Base-by-base conservation (phyloP, 371 early-diverging fungal species). In the Conidiobolus coronatus region DNA sequence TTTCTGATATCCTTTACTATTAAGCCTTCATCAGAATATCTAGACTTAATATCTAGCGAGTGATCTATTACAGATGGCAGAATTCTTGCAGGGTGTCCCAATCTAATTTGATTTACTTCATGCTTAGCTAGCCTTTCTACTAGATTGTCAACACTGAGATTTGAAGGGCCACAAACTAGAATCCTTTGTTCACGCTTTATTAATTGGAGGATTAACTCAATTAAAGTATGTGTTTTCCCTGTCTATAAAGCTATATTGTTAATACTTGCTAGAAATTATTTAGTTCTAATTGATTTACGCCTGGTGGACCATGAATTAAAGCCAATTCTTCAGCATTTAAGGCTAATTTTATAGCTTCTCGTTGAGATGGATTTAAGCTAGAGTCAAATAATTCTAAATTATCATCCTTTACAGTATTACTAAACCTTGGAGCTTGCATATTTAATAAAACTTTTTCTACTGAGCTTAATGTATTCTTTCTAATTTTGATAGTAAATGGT, bases 101-200 rank as follows among this genome's bases (percentile, higher is more conserved):
- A 55, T 0, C 94, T 72, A 3, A 86, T 78, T 45, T 85, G 65
- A n/a, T 70, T 62, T 24, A 81, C 50, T 5, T 62, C 57, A 50
- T 67, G 63, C 12, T 58, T 58, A 2, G 75, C 63, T 9, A 85
- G 62, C 19, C 89, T 66, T 53, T 87, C 88, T 0, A 79, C 83
- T 40, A 86, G 54, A 48, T 85, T 86, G 55, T 87, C 90, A 7
- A 94, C 89, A 21, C 88, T 72, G 33, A 89, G 77, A 57, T 97
- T 97, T 21, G 85, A 84, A 1, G 94, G 93, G 0, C 86, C 95
- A 57, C 92, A 91, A 1, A 93, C 91, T 5, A 97, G 62, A 1
- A 97, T 72, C 0, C 75, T 63, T 24, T 75, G 64, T 17, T 72
- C 69, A 15, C 67, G 64, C 6, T 60, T 53, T 0, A 80, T 66